phyloP scores from a whole-genome alignment of 139 green algal species.

The Chlamydomonas eustigma region DNA sequence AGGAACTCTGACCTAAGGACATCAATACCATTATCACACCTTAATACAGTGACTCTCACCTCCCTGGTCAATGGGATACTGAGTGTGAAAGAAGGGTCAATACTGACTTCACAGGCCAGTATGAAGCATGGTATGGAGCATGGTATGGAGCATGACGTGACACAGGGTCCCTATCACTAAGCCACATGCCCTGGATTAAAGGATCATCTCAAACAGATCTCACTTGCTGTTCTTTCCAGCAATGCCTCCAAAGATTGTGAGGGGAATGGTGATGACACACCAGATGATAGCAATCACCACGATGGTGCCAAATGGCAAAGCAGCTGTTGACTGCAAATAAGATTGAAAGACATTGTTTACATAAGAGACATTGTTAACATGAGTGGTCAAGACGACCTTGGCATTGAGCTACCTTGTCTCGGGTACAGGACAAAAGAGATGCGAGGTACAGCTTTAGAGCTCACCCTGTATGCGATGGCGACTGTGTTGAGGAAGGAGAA shows the following conservation, averaged over 20 bases:
- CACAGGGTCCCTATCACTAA: no score
- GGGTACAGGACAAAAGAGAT: background rate
- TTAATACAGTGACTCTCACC: no score
- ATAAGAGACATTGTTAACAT: background rate
- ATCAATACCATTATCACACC: no score
- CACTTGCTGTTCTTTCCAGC: conserved; percentile 54
- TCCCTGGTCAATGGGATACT: no score
- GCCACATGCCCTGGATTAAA: no score
- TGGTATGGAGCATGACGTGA: no score
- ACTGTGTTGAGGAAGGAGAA: conserved; percentile 87
- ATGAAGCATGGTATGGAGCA: no score
- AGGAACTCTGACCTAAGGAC: conserved; percentile 38
- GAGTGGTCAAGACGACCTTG: background rate
- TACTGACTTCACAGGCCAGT: no score
- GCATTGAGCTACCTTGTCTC: background rate
- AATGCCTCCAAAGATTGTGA: conserved; percentile 91
- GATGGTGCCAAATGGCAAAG: conserved; percentile 81
- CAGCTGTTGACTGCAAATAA: conserved; percentile 54
- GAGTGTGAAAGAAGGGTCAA: no score
- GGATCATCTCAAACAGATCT: no score
- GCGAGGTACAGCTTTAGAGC: background rate
- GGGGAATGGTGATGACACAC: conserved; percentile 79
- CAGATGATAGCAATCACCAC: conserved; percentile 80
- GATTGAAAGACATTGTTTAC: background rate
- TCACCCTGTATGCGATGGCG: conserved; percentile 50